Evolutionary conservation across 192 early-diverging fungal genomes (phyloP).

Genomic region (Backusella tuberculispora): DNA sequence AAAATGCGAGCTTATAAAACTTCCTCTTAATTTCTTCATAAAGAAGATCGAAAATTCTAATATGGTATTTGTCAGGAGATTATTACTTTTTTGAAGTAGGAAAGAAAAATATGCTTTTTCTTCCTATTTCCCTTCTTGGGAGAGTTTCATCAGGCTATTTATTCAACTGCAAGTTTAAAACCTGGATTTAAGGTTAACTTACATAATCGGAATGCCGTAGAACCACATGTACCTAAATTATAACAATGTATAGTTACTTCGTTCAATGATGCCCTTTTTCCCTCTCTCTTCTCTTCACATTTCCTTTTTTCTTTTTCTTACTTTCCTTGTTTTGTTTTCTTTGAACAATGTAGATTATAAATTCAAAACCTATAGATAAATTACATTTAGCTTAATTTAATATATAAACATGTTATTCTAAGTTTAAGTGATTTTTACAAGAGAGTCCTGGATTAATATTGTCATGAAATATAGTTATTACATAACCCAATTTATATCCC

Average conservation of each 20-base stretch:
- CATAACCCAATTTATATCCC: conserved; percentile 7
- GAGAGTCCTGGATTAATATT: background rate
- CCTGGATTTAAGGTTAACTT: background rate
- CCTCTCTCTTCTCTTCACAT: too few relatives aligned
- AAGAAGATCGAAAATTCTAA: background rate
- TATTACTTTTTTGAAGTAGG: background rate
- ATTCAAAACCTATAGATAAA: background rate
- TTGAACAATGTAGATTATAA: background rate
- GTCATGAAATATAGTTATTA: background rate
- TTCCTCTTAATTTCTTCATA: background rate
- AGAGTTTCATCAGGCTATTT: background rate
- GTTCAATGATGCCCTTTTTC: too few relatives aligned
- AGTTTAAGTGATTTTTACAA: background rate
- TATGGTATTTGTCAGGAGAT: background rate
- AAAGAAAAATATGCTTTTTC: too few relatives aligned
- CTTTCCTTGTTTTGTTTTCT: background rate
- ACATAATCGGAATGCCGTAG: background rate
- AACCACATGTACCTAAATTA: background rate
- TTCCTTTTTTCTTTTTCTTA: background rate
- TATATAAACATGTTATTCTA: too few relatives aligned
- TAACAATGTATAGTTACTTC: background rate
- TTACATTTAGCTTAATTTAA: background rate
- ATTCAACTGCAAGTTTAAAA: background rate
- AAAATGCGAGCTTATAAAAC: too few relatives aligned
- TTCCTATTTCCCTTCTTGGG: too few relatives aligned